These are phyloP conservation scores for Atkinsonella hypoxylon DNA, from an alignment of 2,329 filamentous ascomycete species.

Conservation along the genomic window DNA sequence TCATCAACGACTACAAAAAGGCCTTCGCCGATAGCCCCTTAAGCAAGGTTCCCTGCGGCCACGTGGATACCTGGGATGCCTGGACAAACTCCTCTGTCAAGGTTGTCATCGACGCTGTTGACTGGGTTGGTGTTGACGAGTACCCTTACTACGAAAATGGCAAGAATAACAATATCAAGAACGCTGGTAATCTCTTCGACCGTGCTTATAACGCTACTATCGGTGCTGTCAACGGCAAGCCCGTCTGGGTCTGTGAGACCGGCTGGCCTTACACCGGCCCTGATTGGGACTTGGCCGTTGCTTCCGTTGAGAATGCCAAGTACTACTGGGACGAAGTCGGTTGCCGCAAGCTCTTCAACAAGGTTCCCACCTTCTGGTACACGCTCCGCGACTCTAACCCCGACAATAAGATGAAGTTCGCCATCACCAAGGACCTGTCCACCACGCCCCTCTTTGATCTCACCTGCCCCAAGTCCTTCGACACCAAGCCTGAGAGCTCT, in stretches of 20 bases:
- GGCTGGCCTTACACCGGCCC: constrained; percentile 50
- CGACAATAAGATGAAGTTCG: constrained; percentile 46
- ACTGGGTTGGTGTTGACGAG: constrained; percentile 54
- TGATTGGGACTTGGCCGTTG: constrained; percentile 40
- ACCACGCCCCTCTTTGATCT: constrained; percentile 41
- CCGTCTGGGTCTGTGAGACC: constrained; percentile 52
- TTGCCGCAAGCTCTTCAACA: constrained; percentile 45
- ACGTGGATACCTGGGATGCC: constrained; percentile 58
- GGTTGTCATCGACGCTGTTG: constrained; percentile 46
- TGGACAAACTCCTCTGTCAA: constrained; percentile 49
- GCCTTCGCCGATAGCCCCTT: constrained; percentile 37
- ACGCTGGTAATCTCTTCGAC: constrained; percentile 43
- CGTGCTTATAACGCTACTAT: constrained; percentile 31
- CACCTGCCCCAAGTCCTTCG: constrained; percentile 34
- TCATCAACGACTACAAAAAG: constrained; percentile 52
- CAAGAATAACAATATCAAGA: constrained; percentile 42
- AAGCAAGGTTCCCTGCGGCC: constrained; percentile 42
- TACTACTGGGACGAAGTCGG: constrained; percentile 51
- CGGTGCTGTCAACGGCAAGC: constrained; percentile 37
- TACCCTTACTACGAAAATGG: constrained; percentile 54
- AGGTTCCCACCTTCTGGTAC: constrained; percentile 50
- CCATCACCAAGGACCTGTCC: constrained; percentile 40
- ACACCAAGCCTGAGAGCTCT: constrained; percentile 17
- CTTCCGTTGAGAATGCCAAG: constrained; percentile 47
- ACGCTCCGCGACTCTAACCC: constrained; percentile 48